Evolutionary conservation across 495 filamentous ascomycete species (phyloP), one percentile per base, ranked within the genome.

Genomic region (Penicillium maclennaniae): DNA sequence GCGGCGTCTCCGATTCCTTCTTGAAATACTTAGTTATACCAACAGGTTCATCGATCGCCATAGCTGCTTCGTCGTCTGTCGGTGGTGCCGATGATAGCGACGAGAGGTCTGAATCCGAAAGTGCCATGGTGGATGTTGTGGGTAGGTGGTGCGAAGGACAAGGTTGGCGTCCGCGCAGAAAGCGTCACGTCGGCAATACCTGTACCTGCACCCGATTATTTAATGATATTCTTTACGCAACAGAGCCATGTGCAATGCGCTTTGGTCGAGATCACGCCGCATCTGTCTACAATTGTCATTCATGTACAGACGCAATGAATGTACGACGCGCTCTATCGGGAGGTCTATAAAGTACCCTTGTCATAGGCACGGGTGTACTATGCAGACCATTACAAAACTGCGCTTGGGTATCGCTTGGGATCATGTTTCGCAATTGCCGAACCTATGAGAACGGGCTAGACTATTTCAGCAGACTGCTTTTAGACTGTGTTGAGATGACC

Each of bases 31-130:
- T 73, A 38, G 71, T 65, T 39, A 74, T 79, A 28, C 69, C 72
- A 41, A 69, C 64, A 45, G 72, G 68, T 53, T 77, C 71, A 37
- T 72, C 70, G 36, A 72, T 50, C 20, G 69, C 65, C 59, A 70
- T 70, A 42, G 72, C 58, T 15, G 71, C 68, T 59, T 84, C 82
- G 49, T 83, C 79, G 59, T 80, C 81, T 17, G 78, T 78, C 42
- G 77, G 76, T 10, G 82, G 77, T 43, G 80, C 72, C 47, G 81
- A 83, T 42, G 81, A 83, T 31, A 84, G 69, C n/a, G 80, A 81
- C 7, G 81, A 84, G 43, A 74, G 67, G 21, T 79, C 78, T 47
- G 78, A 81, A 44, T 78, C 79, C 42, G 78, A 79, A 46, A 69
- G 68, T 38, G 78, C 74, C 77, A 81, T 80, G 58, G 55, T 72